Conservation (phyloP, 2,329 filamentous ascomycete genomes). For the Beauveria rudraprayagi region DNA sequence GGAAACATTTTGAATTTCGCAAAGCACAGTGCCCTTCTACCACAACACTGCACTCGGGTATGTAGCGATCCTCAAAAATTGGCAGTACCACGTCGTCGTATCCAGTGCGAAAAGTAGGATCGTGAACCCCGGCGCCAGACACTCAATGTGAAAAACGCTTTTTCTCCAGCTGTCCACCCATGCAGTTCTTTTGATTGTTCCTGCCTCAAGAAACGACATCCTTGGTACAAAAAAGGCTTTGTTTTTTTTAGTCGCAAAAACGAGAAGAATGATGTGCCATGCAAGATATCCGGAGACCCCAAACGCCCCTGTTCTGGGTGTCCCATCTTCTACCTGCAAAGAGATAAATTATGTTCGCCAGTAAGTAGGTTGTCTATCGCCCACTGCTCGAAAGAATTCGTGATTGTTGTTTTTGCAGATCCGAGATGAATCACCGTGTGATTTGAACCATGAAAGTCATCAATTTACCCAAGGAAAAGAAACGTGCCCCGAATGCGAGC, state of each 20-base stretch:
- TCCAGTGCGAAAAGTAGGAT: constrained; percentile 23
- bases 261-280: constrained; percentile 46
- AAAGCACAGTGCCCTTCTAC: constrained; percentile 46
- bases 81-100: constrained; percentile 56
- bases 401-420: constrained; percentile 45
- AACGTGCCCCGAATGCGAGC: constrained; percentile 32
- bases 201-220: constrained; percentile 34
- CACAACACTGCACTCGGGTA: constrained; percentile 44
- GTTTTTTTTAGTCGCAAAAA: constrained; percentile 30
- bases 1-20: constrained; percentile 43
- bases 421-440: constrained; percentile 46
- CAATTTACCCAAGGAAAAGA: constrained; percentile 39
- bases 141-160: constrained; percentile 47
- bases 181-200: constrained; percentile 38
- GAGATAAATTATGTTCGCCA: constrained; percentile 37
- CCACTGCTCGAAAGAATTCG: constrained; percentile 34
- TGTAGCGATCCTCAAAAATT: constrained; percentile 53
- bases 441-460: constrained; percentile 41
- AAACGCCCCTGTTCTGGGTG: constrained; percentile 61
- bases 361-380: constrained; percentile 37
- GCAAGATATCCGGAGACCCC: constrained; percentile 75
- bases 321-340: constrained; percentile 68
- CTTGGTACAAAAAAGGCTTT: constrained; percentile 34
- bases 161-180: constrained; percentile 51
- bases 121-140: constrained; percentile 30